Conservation (phyloP, 495 filamentous ascomycete species). For the Neurospora sp. region DNA sequence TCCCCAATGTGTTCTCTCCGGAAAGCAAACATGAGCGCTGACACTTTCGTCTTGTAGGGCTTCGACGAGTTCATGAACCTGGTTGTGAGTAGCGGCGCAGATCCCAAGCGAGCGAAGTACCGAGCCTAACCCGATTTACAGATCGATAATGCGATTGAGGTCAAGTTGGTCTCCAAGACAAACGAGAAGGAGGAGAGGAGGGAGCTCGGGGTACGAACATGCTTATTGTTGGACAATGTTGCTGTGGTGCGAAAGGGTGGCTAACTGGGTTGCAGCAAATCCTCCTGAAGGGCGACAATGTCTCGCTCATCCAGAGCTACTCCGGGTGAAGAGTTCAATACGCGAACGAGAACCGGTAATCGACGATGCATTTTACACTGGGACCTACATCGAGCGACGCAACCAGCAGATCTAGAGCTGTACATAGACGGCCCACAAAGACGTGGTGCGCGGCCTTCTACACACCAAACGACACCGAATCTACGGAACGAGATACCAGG, state of each 20-base stretch:
- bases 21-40: constrained; percentile 1
- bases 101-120: neutral
- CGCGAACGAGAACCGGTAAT: neutral
- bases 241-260: neutral
- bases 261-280: constrained; percentile 64
- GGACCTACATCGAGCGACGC: neutral
- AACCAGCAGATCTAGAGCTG: neutral
- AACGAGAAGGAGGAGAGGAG: constrained; percentile 65
- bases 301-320: constrained; percentile 82
- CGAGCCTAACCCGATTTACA: constrained; percentile 4
- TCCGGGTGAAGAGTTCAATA: constrained; percentile 30
- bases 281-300: constrained; percentile 93
- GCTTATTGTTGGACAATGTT: neutral
- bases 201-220: constrained; percentile 50
- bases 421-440: neutral
- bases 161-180: constrained; percentile 73
- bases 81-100: constrained; percentile 57
- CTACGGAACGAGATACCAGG: constrained; percentile 14
- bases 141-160: constrained; percentile 82
- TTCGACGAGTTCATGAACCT: constrained; percentile 99
- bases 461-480: neutral
- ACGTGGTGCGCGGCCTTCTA: neutral
- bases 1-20: constrained; percentile 7
- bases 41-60: constrained; percentile 9
- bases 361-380: neutral